Conservation (phyloP, 2,329 filamentous ascomycete genomes). For the Huntiella bhutanensis region DNA sequence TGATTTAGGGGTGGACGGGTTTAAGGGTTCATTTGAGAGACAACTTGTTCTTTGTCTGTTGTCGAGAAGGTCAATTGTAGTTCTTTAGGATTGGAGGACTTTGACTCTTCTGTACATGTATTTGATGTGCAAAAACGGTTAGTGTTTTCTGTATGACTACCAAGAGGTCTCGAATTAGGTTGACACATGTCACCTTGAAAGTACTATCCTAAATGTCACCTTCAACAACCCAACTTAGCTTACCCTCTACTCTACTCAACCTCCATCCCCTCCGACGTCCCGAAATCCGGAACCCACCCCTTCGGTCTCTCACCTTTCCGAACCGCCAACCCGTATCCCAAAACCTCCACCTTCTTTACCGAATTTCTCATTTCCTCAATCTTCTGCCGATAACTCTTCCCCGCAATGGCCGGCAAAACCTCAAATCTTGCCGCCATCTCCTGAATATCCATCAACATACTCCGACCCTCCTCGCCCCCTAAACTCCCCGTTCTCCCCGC, state of each 20-base stretch:
- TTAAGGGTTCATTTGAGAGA: no score
- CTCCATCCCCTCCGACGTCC: not conserved
- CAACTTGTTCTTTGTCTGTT: no score
- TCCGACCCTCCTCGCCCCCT: slow-evolving; percentile 24
- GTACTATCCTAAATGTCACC: no score
- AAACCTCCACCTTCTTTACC: slow-evolving; percentile 83
- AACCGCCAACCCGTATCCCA: slow-evolving; percentile 74
- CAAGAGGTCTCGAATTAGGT: no score
- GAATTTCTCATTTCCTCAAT: slow-evolving; percentile 70
- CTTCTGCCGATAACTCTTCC: slow-evolving; percentile 52
- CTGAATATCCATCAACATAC: slow-evolving; percentile 66
- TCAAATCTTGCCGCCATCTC: slow-evolving; percentile 60
- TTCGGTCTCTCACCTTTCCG: slow-evolving; percentile 74
- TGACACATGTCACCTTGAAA: no score
- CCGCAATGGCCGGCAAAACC: slow-evolving; percentile 41
- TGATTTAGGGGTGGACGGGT: no score
- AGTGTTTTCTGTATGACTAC: no score
- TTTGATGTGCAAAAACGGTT: no score
- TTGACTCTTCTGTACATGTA: no score
- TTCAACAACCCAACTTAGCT: no score
- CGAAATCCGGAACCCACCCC: slow-evolving; percentile 69
- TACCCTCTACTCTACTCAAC: not conserved
- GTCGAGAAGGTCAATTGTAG: no score
- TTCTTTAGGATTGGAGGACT: no score
- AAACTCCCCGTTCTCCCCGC: slow-evolving; percentile 54